Evolutionary conservation across 1,284 basidiomycete species (phyloP), one percentile per base, ranked within the genome.

Genomic region (Phellinidium pouzarii): DNA sequence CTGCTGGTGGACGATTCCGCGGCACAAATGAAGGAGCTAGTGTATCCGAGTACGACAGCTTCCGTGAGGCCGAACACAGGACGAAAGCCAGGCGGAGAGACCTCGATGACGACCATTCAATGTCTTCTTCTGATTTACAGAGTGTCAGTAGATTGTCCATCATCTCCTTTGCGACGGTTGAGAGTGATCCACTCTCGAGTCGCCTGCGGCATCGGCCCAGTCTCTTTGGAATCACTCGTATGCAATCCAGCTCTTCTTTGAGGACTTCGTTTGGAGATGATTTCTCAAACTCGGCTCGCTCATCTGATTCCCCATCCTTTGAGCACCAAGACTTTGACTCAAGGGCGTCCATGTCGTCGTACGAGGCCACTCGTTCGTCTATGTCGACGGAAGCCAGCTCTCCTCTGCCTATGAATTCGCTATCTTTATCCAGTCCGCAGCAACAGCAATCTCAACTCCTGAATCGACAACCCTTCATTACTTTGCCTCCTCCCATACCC

Each of bases 81-180:
- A 69, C 80, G 50, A 94, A 93, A 72, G 87, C 84, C 55, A 80
- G 91, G 59, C 80, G 87, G 64, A 76, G 86, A 64, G 87, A 91
- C 62, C 84, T 80, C 59, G 91, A 93, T 65, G 91, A 93, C 65
- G 90, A 92, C 66, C 89, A 91, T 67, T 92, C 90, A 40, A 87
- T 89, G 78, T 90, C 88, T 52, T 91, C 88, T 29, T 88, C 88
- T 37, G 90, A 91, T 60, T 73, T 90, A 26, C 82, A 83, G 59
- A 88, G 85, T 60, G 72, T 85, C 49, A 74, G 77, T 40, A 76
- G 76, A 53, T 75, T 86, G 71, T 87, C 86, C 5, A 77, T 79
- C 43, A 80, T 87, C 60, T 90, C 87, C 11, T 87, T 86, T 62
- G 78, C 81, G 26, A 87, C 88, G 2, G 82, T 87, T 52, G 87